Percentiles rank a stretch among this genome's conserved stretches.
These are phyloP conservation scores for Phycomyces nitens DNA, from an alignment of 192 early-diverging fungal genomes.

Conservation along the genomic window DNA sequence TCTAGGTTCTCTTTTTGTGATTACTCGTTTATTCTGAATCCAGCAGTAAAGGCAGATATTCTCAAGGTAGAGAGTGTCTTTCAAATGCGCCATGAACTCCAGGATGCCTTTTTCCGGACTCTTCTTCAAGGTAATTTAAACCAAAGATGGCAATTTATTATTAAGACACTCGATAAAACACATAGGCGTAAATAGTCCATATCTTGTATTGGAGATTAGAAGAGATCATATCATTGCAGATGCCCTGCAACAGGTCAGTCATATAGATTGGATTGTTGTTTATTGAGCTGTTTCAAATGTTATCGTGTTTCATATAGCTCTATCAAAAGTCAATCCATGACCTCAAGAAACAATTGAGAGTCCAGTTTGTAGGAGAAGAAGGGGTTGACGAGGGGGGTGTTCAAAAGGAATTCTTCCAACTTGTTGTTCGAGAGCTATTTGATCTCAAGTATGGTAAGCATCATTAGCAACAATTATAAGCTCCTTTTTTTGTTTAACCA, in stretches of 20 bases:
- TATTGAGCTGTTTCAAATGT: no score
- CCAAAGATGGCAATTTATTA: no score
- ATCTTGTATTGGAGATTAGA: constrained; percentile 67
- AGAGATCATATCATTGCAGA: constrained; percentile 70
- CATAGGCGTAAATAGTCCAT: constrained; percentile 67
- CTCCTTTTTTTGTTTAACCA: neutral
- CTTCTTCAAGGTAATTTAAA: constrained; percentile 54
- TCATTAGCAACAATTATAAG: no score
- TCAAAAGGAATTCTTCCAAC: constrained; percentile 91
- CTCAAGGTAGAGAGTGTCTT: constrained; percentile 70
- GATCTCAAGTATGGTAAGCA: constrained; percentile 74
- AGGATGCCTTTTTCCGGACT: constrained; percentile 77
- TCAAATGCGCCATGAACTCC: constrained; percentile 63
- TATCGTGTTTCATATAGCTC: constrained; percentile 49
- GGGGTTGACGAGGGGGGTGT: constrained; percentile 93
- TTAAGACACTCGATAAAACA: neutral
- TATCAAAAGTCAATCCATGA: constrained; percentile 78
- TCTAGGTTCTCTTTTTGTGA: constrained; percentile 67
- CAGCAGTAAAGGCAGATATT: constrained; percentile 70
- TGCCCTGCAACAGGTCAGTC: constrained; percentile 48
- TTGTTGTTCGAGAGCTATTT: constrained; percentile 86
- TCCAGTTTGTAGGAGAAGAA: constrained; percentile 90
- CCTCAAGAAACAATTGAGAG: constrained; percentile 84
- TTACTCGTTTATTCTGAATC: constrained; percentile 70
- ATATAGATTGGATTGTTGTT: no score